Conservation (phyloP, 2,329 filamentous ascomycete species). For the Cryphonectria parasitica region DNA sequence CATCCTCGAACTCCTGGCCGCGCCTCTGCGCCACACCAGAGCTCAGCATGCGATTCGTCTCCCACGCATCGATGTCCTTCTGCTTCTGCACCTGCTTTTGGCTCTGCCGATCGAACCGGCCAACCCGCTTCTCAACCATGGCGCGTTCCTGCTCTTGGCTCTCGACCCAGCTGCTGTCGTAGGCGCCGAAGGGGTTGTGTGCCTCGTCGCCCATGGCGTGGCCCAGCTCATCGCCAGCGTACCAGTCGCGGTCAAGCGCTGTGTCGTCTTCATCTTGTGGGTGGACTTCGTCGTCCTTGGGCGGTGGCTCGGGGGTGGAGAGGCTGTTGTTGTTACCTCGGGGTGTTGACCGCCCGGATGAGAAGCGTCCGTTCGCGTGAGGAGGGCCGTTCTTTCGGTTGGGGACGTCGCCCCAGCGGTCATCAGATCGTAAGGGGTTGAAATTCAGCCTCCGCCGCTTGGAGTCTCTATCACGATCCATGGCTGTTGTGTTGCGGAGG, state of each 20-base stretch:
- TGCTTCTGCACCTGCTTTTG: slow-evolving; percentile 82
- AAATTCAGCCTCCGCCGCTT: slow-evolving; percentile 67
- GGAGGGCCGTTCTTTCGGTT: slow-evolving; percentile 45
- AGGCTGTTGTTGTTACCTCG: slow-evolving; percentile 38
- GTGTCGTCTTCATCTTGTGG: slow-evolving; percentile 73
- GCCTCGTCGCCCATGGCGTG: slow-evolving; percentile 87
- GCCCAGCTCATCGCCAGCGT: slow-evolving; percentile 79
- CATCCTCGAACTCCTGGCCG: slow-evolving; percentile 81
- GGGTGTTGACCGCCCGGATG: slow-evolving; percentile 36
- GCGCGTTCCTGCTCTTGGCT: slow-evolving; percentile 72
- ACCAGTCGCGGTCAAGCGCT: slow-evolving; percentile 90
- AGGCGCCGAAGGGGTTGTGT: slow-evolving; percentile 88
- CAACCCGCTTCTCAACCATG: slow-evolving; percentile 78
- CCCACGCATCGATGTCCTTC: slow-evolving; percentile 96
- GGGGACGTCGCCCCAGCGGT: slow-evolving; percentile 59
- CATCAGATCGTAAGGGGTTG: slow-evolving; percentile 55
- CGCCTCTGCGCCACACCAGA: slow-evolving; percentile 92
- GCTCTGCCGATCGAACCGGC: slow-evolving; percentile 67
- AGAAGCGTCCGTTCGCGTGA: slow-evolving; percentile 41
- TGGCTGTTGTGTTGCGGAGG: slow-evolving; percentile 23
- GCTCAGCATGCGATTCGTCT: slow-evolving; percentile 97
- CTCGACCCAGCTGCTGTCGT: slow-evolving; percentile 72
- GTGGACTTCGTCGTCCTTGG: slow-evolving; percentile 47
- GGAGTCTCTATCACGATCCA: slow-evolving; percentile 42
- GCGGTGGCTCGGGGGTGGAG: slow-evolving; percentile 46